Percentiles rank a stretch among this genome's conserved stretches.
phyloP scores from a whole-genome alignment of 2,329 filamentous ascomycete genomes.

The Venturia carpophila region DNA sequence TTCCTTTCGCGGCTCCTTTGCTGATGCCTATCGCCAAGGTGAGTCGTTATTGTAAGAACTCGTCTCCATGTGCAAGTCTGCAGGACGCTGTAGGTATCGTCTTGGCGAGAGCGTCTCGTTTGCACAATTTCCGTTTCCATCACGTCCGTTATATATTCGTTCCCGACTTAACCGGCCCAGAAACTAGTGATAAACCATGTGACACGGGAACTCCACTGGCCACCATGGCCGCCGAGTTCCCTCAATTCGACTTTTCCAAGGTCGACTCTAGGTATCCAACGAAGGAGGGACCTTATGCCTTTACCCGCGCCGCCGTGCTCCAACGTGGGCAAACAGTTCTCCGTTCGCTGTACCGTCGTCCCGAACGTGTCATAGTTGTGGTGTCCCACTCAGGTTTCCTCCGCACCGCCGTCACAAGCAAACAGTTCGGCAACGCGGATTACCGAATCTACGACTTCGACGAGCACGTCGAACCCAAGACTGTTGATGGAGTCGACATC shows the following conservation, averaged over 20 bases:
- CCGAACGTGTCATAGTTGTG: conserved; percentile 56
- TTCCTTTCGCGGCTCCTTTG: not conserved
- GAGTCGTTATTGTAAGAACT: conserved; percentile 20
- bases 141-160: not conserved
- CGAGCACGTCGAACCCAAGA: conserved; percentile 23
- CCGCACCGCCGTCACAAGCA: conserved; percentile 47
- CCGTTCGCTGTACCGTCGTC: conserved; percentile 42
- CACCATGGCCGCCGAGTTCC: conserved; percentile 43
- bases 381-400: conserved; percentile 60
- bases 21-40: conserved; percentile 32
- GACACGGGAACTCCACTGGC: conserved; percentile 50
- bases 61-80: not conserved
- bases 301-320: conserved; percentile 46
- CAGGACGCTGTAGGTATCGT: conserved; percentile 5
- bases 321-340: conserved; percentile 48
- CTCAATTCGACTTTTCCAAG: conserved; percentile 47
- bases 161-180: conserved; percentile 22
- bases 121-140: not conserved
- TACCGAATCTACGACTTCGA: conserved; percentile 56
- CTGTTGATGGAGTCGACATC: conserved; percentile 3
- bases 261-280: conserved; percentile 56
- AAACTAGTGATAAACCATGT: conserved; percentile 46
- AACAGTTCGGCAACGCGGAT: conserved; percentile 50
- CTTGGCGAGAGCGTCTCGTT: not conserved
- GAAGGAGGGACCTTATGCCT: conserved; percentile 50